These are phyloP conservation scores for Russula earlei DNA, from an alignment of 768 basidiomycete species.

Conservation along the genomic window DNA sequence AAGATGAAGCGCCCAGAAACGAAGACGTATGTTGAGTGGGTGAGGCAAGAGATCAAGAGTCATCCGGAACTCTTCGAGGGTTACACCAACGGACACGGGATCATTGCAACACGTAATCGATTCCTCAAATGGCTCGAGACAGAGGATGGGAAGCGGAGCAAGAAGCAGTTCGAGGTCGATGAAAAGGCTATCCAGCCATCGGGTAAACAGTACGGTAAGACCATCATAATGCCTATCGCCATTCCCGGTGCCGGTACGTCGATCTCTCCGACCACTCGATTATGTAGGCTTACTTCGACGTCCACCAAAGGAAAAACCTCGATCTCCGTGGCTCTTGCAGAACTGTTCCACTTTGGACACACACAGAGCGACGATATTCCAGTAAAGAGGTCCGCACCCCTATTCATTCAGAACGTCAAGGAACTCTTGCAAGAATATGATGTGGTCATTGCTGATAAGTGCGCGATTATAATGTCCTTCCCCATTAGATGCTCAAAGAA, in stretches of 20 bases:
- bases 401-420: slow-evolving; percentile 66
- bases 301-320: background rate
- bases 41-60: slow-evolving; percentile 58
- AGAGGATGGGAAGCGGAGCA: slow-evolving; percentile 33
- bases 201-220: slow-evolving; percentile 46
- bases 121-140: slow-evolving; percentile 63
- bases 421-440: slow-evolving; percentile 50
- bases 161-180: slow-evolving; percentile 25
- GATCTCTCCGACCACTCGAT: background rate
- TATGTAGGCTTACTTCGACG: background rate
- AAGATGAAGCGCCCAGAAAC: slow-evolving; percentile 76
- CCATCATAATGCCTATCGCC: slow-evolving; percentile 79
- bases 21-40: slow-evolving; percentile 73
- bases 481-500: background rate
- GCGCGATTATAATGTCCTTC: background rate
- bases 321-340: slow-evolving; percentile 64
- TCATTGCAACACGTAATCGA: slow-evolving; percentile 71
- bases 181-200: slow-evolving; percentile 19
- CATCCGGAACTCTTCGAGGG: slow-evolving; percentile 51
- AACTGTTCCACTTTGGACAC: slow-evolving; percentile 82
- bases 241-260: slow-evolving; percentile 86
- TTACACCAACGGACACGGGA: slow-evolving; percentile 67
- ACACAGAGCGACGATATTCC: slow-evolving; percentile 89
- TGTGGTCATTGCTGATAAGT: slow-evolving; percentile 86
- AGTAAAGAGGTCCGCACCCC: slow-evolving; percentile 32